Base-by-base conservation (phyloP, 176 grass and related monocot species). In the Dendrocalamus sinicus region DNA sequence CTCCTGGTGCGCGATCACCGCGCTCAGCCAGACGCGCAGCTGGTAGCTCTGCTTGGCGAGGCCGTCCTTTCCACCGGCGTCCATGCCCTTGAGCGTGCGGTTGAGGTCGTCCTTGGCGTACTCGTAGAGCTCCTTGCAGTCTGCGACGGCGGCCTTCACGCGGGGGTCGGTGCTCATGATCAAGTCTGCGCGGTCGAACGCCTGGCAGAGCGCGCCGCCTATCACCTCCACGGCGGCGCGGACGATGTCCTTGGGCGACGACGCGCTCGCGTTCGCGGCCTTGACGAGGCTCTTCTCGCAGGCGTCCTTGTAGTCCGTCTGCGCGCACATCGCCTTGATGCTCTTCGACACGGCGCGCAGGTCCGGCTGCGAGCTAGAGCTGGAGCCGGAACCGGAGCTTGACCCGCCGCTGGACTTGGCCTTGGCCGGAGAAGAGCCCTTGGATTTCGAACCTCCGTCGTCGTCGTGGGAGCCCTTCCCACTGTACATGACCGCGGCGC, bases 1-100 rank as follows among this genome's bases (percentile, higher is more conserved):
- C 84, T 97, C 92, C 79, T 91, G 92, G 68, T 97, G 48, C 77
- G 90, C 57, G 75, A 92, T 83, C 53, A 92, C 94, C 3, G 88
- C 89, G 86, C 94, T 97, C 12, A 97, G 88, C 94, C 92, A 87
- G 15, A 91, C 60, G 50, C 86, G 65, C 10, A 97, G 89, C 79
- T 91, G 83, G 73, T 77, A 72, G 2, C 37, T 67, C 53, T 41
- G 77, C 15, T 39, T 67, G 59, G 84, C n/a, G n/a, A 94, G 22
- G 59, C 46, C 70, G 6, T 86, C 78, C 23, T 84, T 37, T 28
- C 76, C 51, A 63, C 72, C 41, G 15, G 39, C 57, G 60, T 93
- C 82, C 64, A 96, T 92, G 62, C 61, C 79, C 0, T 7, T 28
- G 77, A 96, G 68, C 47, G 91, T 91, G 30, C 62, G 78, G 7